These are phyloP conservation scores for Phaeomoniella chlamydospora DNA, from an alignment of 2,329 filamentous ascomycete species.

Conservation along the genomic window DNA sequence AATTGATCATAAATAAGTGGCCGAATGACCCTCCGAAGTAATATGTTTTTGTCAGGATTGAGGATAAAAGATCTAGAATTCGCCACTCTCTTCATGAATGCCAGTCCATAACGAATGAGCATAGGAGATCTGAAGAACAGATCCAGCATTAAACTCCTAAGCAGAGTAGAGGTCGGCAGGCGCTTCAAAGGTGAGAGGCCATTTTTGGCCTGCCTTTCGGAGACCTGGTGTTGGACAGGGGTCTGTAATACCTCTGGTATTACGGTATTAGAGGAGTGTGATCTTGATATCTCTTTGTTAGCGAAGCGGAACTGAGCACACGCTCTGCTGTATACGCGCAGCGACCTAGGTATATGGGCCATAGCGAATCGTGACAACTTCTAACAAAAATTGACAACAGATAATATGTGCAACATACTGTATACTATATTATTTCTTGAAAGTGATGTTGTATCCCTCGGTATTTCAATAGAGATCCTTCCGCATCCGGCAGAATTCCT, in stretches of 20 bases:
- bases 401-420: too few species aligned
- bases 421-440: too few species aligned
- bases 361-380: neutral
- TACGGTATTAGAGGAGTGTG: neutral
- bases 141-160: conserved; percentile 16
- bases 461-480: too few species aligned
- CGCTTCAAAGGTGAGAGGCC: conserved; percentile 4
- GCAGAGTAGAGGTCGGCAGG: conserved; percentile 11
- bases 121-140: conserved; percentile 16
- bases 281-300: neutral
- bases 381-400: neutral
- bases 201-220: neutral
- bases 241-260: neutral
- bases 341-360: neutral
- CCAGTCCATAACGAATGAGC: conserved; percentile 16
- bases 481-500: neutral
- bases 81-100: conserved; percentile 21
- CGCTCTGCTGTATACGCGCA: neutral
- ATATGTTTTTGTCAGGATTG: conserved; percentile 32
- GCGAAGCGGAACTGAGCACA: neutral
- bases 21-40: conserved; percentile 29
- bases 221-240: neutral
- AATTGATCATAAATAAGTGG: conserved; percentile 41
- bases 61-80: conserved; percentile 27
- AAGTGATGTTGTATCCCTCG: too few species aligned